phyloP scores from a whole-genome alignment of 495 filamentous ascomycete genomes.

The Lasiosphaeria miniovina region DNA sequence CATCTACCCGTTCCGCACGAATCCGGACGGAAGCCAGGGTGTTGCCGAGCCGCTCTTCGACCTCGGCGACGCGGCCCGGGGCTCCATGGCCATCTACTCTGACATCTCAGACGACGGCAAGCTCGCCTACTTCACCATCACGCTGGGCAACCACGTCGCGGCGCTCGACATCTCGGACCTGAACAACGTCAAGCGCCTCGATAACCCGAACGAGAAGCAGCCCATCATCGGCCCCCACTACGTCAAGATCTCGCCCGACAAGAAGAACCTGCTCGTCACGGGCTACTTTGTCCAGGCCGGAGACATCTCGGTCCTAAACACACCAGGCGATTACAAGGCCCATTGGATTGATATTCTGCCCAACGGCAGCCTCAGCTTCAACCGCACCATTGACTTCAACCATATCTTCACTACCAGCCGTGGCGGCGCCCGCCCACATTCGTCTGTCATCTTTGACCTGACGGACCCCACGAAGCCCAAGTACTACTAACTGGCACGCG shows the following conservation, averaged over 20 bases:
- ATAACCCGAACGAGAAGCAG: constrained; percentile 56
- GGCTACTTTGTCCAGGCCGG: constrained; percentile 67
- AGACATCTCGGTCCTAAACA: constrained; percentile 59
- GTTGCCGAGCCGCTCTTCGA: constrained; percentile 57
- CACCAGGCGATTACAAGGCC: constrained; percentile 60
- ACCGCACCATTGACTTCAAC: constrained; percentile 57
- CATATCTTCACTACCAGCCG: constrained; percentile 46
- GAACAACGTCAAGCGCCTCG: constrained; percentile 56
- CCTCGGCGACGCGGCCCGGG: constrained; percentile 53
- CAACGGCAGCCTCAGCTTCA: constrained; percentile 55
- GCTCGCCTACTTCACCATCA: constrained; percentile 58
- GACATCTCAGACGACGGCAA: constrained; percentile 60
- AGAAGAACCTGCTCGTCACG: constrained; percentile 59
- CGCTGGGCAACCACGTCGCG: constrained; percentile 60
- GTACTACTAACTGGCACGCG: constrained; percentile 31
- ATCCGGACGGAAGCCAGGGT: constrained; percentile 53
- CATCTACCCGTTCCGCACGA: constrained; percentile 58
- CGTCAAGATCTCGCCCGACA: constrained; percentile 62
- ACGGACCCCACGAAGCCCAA: constrained; percentile 45
- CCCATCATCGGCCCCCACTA: constrained; percentile 62
- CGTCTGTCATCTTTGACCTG: constrained; percentile 57
- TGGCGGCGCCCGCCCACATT: constrained; percentile 60
- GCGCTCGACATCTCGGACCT: constrained; percentile 63
- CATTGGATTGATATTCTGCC: constrained; percentile 58
- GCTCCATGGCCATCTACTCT: constrained; percentile 59